A percentile compares a stretch with the other conserved stretches of the same genome.
Evolutionary conservation across 1,139 yeast species (phyloP).

Genomic region (Yamadazyma mexicana): DNA sequence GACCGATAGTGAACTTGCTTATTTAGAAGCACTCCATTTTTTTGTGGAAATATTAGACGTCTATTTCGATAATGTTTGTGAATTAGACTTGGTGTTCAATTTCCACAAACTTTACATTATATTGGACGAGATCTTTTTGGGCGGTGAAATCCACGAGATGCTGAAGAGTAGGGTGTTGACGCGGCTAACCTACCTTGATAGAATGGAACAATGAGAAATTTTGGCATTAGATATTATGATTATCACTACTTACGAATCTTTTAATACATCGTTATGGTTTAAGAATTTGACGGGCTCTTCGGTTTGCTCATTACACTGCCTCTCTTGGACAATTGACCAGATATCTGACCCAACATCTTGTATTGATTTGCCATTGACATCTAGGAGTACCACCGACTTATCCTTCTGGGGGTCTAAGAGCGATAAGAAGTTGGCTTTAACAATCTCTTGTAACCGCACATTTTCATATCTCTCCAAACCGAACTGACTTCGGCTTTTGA

Average conservation of each 20-base stretch:
- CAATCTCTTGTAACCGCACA: conserved; percentile 67
- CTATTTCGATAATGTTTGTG: conserved; percentile 90
- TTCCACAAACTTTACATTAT: conserved; percentile 71
- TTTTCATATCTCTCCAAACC: conserved; percentile 92
- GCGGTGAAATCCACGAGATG: conserved; percentile 78
- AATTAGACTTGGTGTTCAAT: conserved; percentile 82
- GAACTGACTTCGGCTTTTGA: conserved; percentile 67
- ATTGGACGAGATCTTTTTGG: conserved; percentile 72
- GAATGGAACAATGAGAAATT: conserved; percentile 21
- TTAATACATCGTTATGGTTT: background rate
- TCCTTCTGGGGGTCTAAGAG: conserved; percentile 40
- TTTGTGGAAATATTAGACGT: conserved; percentile 87
- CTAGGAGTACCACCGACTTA: conserved; percentile 42
- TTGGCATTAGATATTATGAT: background rate
- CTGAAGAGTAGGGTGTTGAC: conserved; percentile 59
- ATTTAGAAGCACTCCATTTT: conserved; percentile 81
- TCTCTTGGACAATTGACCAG: conserved; percentile 25
- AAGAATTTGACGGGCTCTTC: conserved; percentile 15
- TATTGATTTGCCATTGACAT: conserved; percentile 61
- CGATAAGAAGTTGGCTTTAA: conserved; percentile 56
- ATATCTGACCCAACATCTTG: conserved; percentile 50
- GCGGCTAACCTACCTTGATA: conserved; percentile 51
- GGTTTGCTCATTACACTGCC: conserved; percentile 15
- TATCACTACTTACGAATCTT: background rate
- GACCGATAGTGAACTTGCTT: conserved; percentile 75